These are phyloP conservation scores for Starmerella davenportii DNA, from an alignment of 805 yeast species.

Conservation along the genomic window DNA sequence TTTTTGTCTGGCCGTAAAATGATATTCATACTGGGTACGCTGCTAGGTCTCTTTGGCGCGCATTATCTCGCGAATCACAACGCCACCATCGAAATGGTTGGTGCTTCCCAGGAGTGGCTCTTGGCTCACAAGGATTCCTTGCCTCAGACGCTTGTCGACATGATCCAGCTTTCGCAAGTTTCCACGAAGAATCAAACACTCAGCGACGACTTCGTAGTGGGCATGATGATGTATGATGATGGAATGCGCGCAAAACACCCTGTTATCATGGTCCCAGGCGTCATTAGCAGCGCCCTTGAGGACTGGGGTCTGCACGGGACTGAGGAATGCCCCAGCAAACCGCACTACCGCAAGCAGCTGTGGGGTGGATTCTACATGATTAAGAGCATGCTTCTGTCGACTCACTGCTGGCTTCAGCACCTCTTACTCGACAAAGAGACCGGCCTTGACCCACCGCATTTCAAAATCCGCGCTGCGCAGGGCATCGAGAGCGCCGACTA, in stretches of 20 bases:
- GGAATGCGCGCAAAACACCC: slow-evolving; percentile 42
- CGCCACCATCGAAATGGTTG: slow-evolving; percentile 13
- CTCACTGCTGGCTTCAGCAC: slow-evolving; percentile 84
- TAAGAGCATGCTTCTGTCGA: slow-evolving; percentile 77
- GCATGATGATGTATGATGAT: slow-evolving; percentile 43
- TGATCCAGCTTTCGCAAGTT: slow-evolving; percentile 39
- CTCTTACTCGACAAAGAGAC: slow-evolving; percentile 77
- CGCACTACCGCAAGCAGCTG: slow-evolving; percentile 73
- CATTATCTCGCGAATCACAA: slow-evolving; percentile 35
- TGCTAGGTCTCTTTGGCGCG: slow-evolving; percentile 51
- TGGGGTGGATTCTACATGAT: slow-evolving; percentile 98
- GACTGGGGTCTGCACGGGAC: slow-evolving; percentile 73
- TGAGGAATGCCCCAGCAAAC: slow-evolving; percentile 61
- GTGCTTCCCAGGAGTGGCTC: slow-evolving; percentile 16
- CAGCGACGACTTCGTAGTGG: slow-evolving; percentile 79
- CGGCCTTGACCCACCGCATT: slow-evolving; percentile 78
- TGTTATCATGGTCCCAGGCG: slow-evolving; percentile 90
- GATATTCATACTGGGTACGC: slow-evolving; percentile 50
- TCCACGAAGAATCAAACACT: slow-evolving; percentile 24
- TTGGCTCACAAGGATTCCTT: slow-evolving; percentile 32
- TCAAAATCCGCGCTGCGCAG: slow-evolving; percentile 73
- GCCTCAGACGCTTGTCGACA: slow-evolving; percentile 46
- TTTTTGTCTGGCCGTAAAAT: slow-evolving; percentile 31
- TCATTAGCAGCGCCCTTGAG: slow-evolving; percentile 84
- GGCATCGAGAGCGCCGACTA: slow-evolving; percentile 96